Base-by-base conservation (phyloP, 164 flowering plant species). In the Macadamia integrifolia region DNA sequence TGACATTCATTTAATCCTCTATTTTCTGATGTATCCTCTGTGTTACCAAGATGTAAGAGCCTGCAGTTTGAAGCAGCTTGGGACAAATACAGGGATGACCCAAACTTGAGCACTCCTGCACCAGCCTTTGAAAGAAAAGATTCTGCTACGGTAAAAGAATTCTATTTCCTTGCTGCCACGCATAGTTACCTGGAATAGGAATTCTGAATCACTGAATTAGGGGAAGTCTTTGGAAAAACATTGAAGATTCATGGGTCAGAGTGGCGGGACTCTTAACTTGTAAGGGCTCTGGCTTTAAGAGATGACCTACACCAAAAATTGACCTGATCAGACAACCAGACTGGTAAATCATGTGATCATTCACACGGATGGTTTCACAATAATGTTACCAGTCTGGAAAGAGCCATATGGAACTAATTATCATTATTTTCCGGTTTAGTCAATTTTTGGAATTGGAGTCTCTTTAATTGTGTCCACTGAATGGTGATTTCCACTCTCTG, bases 51-150 rank as follows among this genome's bases (percentile, higher is more conserved):
- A 79, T 85, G 90, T 87, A 88, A 85, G 81, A 85, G 89, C 67
- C 57, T 43, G 67, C 94, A 90, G 64, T 87, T 91, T 73, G 86
- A 86, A 76, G 77, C 78, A 70, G 85, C 85, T 63, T 91, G 96
- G 93, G 68, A 69, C 55, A 88, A 88, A 82, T 81, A 90, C 82
- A 81, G 69, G 72, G 85, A 87, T 71, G 94, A 90, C 67, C 86
- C 88, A 55, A 86, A 89, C 76, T 76, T 93, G 79, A 55, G 60
- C 13, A 31, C 69, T 44, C 79, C 87, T 58, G 56, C 65, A 46
- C 35, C 76, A 63, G 70, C 80, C 60, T 67, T 78, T 35, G 64
- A 70, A 28, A 72, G 65, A 69, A 72, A 31, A 56, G 48, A 70
- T 64, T 14, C 56, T 23, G 31, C 71, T 9, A 58, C 31, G 67